phyloP scores from a whole-genome alignment of 192 early-diverging fungal genomes.

The Coemansia sp. region DNA sequence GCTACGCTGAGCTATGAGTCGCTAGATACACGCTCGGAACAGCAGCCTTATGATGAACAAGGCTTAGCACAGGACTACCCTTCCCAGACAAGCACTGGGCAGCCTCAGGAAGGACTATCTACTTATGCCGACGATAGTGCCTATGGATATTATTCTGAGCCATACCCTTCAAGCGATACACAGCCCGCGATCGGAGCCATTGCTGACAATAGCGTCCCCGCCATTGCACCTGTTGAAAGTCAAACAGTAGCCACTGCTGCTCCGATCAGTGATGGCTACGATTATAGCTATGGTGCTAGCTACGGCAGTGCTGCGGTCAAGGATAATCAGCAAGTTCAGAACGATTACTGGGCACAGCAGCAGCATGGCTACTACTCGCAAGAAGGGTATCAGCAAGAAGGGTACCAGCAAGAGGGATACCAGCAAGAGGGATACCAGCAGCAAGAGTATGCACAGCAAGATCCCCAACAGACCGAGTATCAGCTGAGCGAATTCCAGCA shows the following conservation, averaged over 20 bases:
- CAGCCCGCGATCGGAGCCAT: too few relatives aligned
- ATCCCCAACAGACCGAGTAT: not conserved
- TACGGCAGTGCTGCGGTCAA: not conserved
- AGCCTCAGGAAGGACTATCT: too few relatives aligned
- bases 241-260: too few relatives aligned
- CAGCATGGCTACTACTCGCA: not conserved
- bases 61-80: not conserved
- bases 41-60: slow-evolving; percentile 3
- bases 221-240: too few relatives aligned
- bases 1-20: slow-evolving; percentile 10
- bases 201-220: too few relatives aligned
- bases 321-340: not conserved
- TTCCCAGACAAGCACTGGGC: too few relatives aligned
- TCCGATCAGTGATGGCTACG: too few relatives aligned
- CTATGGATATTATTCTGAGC: too few relatives aligned
- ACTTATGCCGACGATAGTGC: too few relatives aligned
- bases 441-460: not conserved
- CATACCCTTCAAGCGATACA: too few relatives aligned
- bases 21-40: slow-evolving; percentile 6
- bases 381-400: not conserved
- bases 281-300: not conserved
- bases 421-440: not conserved
- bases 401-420: not conserved
- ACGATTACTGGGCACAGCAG: not conserved
- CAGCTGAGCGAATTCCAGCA: too few relatives aligned